Percentiles rank a stretch among this genome's conserved stretches.
Evolutionary conservation across 2,329 filamentous ascomycete genomes (phyloP).

Genomic region (Esteya vermicola): DNA sequence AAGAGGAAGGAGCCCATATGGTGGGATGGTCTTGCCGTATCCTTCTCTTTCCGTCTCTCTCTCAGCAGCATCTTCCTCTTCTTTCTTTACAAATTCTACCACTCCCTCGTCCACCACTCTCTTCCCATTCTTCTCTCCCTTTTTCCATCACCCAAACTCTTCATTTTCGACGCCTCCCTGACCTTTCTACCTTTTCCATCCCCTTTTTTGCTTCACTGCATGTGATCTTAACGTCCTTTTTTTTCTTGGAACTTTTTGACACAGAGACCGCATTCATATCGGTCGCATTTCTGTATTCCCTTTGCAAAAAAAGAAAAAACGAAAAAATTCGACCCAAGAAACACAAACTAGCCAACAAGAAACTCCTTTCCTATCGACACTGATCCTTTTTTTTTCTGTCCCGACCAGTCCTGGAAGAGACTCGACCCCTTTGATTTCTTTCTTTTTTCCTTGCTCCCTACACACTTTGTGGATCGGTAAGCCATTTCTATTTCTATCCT

Average conservation of each 20-base stretch:
- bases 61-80: neutral
- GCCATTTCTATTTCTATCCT: too few relatives aligned
- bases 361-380: neutral
- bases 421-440: too few relatives aligned
- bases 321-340: constrained; percentile 1
- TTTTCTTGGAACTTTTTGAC: constrained; percentile 13
- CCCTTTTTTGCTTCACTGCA: neutral
- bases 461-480: too few relatives aligned
- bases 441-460: neutral
- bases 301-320: neutral
- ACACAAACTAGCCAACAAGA: constrained; percentile 1
- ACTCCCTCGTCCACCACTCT: neutral
- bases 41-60: neutral
- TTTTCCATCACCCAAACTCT: neutral
- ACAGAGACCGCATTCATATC: constrained; percentile 8
- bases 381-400: neutral
- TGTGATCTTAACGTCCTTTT: constrained; percentile 1
- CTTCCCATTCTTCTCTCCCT: neutral
- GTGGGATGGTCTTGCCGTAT: too few relatives aligned
- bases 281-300: constrained; percentile 1
- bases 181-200: neutral
- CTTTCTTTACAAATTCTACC: too few relatives aligned
- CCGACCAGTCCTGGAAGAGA: too few relatives aligned
- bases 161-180: neutral
- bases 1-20: neutral